Base-by-base conservation (phyloP, 2,329 filamentous ascomycete species). In the Pyrenochaeta sp. region DNA sequence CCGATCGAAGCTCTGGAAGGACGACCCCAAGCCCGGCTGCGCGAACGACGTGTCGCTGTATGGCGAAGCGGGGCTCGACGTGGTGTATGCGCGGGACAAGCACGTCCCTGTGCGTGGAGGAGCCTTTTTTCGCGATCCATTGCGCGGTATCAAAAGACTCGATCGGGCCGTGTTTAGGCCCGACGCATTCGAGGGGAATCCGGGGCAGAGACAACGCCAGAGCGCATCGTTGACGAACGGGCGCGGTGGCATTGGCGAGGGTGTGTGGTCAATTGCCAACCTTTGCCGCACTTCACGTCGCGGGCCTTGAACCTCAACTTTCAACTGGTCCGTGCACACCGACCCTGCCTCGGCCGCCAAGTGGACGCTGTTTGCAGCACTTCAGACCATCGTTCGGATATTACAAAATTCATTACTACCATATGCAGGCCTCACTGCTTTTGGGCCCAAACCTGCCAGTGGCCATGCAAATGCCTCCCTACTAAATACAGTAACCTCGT, bases 121-220 rank as follows among this genome's bases (percentile, higher is more conserved):
- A 32, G 23, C 34, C 22, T 29, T 35, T 31, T 24, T 35, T 27
- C 11, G 39, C 1, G 24, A 23, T 18, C 31, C n/a, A 28, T 36
- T 31, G 38, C 28, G 46, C 26, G 38, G 34, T n/a, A n/a, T n/a
- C 13, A n/a, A 8, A 13, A 18, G 11, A 4, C 46, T 36, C 24
- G 41, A 24, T 3, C 31, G 32, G n/a, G 28, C 19, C 8, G 31
- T 5, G 1, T 27, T 22, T 3, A 20, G 19, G 7, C 23, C 15
- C 2, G 35, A 34, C 8, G 30, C 40, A 31, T 41, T 55, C 9
- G 27, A n/a, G n/a, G 54, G 44, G 23, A 59, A 63, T 13, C 57
- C 48, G 1, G 67, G 66, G 32, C 67, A 69, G 3, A 71, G 64
- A 51, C 63, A 69, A 23, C 57, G 54, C 67, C 67, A 70, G 14